Percentiles rank a stretch among this genome's conserved stretches.
phyloP scores from a whole-genome alignment of 2,329 filamentous ascomycete genomes.

The Aureobasidium sp. region DNA sequence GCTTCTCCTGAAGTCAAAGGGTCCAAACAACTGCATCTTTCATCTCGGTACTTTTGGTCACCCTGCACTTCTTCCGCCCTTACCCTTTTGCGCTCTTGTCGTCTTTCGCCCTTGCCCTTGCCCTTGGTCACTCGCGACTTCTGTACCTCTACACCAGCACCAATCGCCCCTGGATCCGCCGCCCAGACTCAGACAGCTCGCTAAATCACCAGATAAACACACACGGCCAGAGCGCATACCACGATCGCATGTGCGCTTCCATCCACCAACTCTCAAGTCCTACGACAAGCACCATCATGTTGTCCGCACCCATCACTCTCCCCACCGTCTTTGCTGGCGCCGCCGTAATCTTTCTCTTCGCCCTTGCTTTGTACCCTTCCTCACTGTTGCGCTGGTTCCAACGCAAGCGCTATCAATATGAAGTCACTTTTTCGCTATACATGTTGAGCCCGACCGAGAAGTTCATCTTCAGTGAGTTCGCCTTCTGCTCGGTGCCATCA shows the following conservation, averaged over 20 bases:
- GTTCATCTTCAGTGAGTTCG: constrained; percentile 81
- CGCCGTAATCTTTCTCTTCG: constrained; percentile 45
- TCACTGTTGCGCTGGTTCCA: constrained; percentile 73
- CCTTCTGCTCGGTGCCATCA: background rate
- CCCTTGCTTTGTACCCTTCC: constrained; percentile 38
- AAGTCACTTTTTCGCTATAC: constrained; percentile 93
- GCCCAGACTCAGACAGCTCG: background rate
- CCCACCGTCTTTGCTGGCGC: constrained; percentile 59
- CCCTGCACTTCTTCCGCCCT: background rate
- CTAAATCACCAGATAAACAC: background rate
- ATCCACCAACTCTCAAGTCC: background rate
- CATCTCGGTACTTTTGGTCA: background rate
- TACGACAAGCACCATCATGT: background rate
- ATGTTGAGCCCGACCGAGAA: constrained; percentile 97
- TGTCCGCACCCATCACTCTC: background rate
- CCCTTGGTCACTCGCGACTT: background rate
- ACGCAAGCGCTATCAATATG: constrained; percentile 95
- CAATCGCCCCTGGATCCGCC: background rate
- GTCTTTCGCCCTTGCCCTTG: background rate
- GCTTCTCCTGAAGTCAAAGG: background rate
- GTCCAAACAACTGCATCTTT: background rate
- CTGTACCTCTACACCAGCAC: background rate
- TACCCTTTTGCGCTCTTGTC: too few relatives aligned
- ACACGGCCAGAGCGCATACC: background rate
- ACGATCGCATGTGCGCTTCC: background rate